Evolutionary conservation across 2,329 filamentous ascomycete species (phyloP).

Genomic region (Septoria linicola): DNA sequence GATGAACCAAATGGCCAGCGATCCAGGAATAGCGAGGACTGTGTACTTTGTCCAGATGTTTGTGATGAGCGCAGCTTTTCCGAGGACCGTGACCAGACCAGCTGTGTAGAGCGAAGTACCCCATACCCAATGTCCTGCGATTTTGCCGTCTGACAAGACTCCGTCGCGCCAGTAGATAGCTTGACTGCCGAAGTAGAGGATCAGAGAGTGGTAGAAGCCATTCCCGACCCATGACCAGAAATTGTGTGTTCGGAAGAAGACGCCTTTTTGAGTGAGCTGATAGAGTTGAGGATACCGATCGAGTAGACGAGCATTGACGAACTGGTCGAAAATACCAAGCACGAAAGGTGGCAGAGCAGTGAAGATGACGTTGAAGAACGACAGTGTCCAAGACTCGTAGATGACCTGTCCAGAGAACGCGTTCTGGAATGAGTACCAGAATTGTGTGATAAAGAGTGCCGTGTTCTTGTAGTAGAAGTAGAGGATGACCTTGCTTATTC

Average conservation of each 20-base stretch:
- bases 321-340: constrained; percentile 95
- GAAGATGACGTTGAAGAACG: constrained; percentile 98
- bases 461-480: constrained; percentile 99
- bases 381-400: constrained; percentile 99
- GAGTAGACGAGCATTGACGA: constrained; percentile 87
- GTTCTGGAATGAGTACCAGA: constrained; percentile 94
- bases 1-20: constrained; percentile 84
- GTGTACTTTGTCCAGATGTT: constrained; percentile 99
- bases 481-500: constrained; percentile 92
- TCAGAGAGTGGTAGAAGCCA: constrained; percentile 90
- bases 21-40: constrained; percentile 90
- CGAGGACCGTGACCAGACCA: constrained; percentile 87
- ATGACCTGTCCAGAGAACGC: constrained; percentile 97
- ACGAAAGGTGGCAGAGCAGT: constrained; percentile 90
- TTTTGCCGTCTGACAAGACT: constrained; percentile 72
- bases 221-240: constrained; percentile 93
- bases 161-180: constrained; percentile 81
- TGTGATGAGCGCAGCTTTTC: constrained; percentile 90
- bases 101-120: constrained; percentile 92
- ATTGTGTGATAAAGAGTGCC: constrained; percentile 96
- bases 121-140: constrained; percentile 96
- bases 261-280: constrained; percentile 84
- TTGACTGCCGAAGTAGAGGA: constrained; percentile 84
- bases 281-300: constrained; percentile 97
- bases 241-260: constrained; percentile 89